phyloP scores from a whole-genome alignment of 2,329 filamentous ascomycete genomes.

The Colletotrichum scovillei region DNA sequence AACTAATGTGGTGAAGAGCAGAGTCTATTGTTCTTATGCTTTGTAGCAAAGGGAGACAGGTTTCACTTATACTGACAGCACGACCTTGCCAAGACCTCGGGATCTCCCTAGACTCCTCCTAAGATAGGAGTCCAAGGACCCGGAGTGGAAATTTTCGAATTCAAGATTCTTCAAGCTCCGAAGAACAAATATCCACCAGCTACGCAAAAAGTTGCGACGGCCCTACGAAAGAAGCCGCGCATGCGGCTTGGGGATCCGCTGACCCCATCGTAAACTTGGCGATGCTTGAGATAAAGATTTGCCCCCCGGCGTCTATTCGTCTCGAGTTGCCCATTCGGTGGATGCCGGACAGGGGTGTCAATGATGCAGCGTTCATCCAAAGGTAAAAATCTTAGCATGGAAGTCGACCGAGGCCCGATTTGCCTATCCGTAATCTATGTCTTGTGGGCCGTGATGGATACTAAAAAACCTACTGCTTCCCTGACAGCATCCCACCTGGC shows the following conservation, averaged over 20 bases:
- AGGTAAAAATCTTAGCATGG: not conserved
- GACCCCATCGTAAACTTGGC: not conserved
- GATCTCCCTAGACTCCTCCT: not conserved
- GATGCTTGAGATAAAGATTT: constrained; percentile 21
- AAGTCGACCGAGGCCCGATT: not conserved
- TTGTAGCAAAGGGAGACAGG: no score
- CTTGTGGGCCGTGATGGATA: not conserved
- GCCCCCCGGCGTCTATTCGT: constrained; percentile 7
- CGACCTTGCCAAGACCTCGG: not conserved
- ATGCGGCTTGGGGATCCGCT: not conserved
- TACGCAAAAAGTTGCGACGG: not conserved
- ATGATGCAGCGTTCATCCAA: constrained; percentile 10
- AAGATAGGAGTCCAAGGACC: not conserved
- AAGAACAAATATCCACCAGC: not conserved
- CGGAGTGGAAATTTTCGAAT: not conserved
- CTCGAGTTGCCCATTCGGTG: not conserved
- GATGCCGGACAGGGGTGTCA: not conserved
- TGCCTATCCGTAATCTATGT: not conserved
- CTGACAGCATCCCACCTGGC: not conserved
- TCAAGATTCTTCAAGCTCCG: not conserved
- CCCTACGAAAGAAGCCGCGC: not conserved
- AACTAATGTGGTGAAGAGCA: no score
- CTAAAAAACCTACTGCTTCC: not conserved
- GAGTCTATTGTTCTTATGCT: no score
- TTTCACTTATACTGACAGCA: constrained; percentile 10